Evolutionary conservation across 2,329 filamentous ascomycete genomes (phyloP).

Genomic region (Alternaria triticimaculans): DNA sequence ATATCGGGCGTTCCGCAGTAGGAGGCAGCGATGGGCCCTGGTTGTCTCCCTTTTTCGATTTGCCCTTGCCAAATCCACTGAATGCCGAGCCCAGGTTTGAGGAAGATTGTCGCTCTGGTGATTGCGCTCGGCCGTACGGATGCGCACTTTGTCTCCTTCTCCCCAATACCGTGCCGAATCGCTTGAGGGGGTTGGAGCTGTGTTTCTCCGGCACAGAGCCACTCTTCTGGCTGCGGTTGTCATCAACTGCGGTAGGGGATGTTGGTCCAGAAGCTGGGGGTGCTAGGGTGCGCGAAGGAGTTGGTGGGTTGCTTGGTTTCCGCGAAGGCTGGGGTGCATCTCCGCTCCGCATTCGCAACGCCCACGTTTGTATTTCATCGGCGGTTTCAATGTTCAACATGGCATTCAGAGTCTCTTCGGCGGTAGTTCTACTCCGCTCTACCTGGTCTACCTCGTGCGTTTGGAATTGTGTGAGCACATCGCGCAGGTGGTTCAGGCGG

Average conservation of each 20-base stretch:
- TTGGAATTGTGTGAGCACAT: slow-evolving; percentile 88
- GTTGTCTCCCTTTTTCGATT: slow-evolving; percentile 67
- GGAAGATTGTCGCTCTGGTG: slow-evolving; percentile 60
- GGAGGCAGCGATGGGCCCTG: slow-evolving; percentile 46
- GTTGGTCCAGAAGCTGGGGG: slow-evolving; percentile 39
- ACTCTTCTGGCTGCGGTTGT: slow-evolving; percentile 63
- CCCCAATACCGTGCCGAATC: slow-evolving; percentile 51
- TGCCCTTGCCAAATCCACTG: slow-evolving; percentile 68
- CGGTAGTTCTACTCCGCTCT: slow-evolving; percentile 74
- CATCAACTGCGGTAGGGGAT: slow-evolving; percentile 54
- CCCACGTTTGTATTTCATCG: slow-evolving; percentile 83
- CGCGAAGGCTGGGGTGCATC: slow-evolving; percentile 39
- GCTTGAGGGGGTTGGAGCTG: slow-evolving; percentile 48
- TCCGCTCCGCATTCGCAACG: slow-evolving; percentile 53
- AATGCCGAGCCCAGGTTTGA: slow-evolving; percentile 64
- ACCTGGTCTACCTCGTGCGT: slow-evolving; percentile 91
- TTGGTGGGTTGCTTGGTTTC: slow-evolving; percentile 41
- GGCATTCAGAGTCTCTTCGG: slow-evolving; percentile 80
- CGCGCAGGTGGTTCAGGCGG: slow-evolving; percentile 86
- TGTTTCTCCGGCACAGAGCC: slow-evolving; percentile 51
- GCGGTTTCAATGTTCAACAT: slow-evolving; percentile 86
- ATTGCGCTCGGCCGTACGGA: slow-evolving; percentile 48
- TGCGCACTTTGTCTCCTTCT: slow-evolving; percentile 49
- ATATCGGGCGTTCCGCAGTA: slow-evolving; percentile 41
- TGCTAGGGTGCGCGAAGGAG: slow-evolving; percentile 45